Base-by-base conservation (phyloP, 805 yeast genomes). In the Candida alai region DNA sequence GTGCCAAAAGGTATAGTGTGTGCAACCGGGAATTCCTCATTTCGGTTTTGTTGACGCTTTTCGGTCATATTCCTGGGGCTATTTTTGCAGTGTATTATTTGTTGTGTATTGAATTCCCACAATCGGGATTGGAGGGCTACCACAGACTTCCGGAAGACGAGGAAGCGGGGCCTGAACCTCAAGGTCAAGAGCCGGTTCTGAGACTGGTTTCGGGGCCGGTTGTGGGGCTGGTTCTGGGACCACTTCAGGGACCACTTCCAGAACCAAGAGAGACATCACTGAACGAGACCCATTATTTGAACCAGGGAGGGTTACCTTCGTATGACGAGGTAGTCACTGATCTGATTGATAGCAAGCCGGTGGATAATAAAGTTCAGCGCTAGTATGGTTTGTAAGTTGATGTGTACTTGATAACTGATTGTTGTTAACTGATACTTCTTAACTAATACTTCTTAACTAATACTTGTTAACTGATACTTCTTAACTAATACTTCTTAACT, bases 61-160 rank as follows among this genome's bases (percentile, higher is more conserved):
- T 62, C 33, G 57, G 61, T 23, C 61, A 60, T 36, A 30, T 56
- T 17, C 65, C 65, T 10, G 70, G 67, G 3, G 36, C 52, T 10
- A 21, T 65, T 18, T 63, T 57, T 42, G 36, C 62, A 5, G 14
- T 63, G 14, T 60, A 55, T 45, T 60, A 40, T 36, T 33, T 60
- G 4, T 40, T 52, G 21, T 31, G 27, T 19, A 36, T 55, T 28
- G 50, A 44, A 15, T 47, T 49, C 51, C 32, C 52, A 18, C 20
- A 23, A 29, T 19, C 24, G 2, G 15, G 33, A 10, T 29, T 19
- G 10, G 47, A 40, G 4, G 59, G 56, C 6, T 54, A 53, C 35
- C 28, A 43, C 14, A 40, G 52, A 22, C 36, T 55, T 7, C 48
- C 34, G n/a, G 44, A 40, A 23, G 56, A 55, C 29, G 61, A 55